phyloP scores from a whole-genome alignment of 2,329 filamentous ascomycete species.

The Botryosphaeria agaves region DNA sequence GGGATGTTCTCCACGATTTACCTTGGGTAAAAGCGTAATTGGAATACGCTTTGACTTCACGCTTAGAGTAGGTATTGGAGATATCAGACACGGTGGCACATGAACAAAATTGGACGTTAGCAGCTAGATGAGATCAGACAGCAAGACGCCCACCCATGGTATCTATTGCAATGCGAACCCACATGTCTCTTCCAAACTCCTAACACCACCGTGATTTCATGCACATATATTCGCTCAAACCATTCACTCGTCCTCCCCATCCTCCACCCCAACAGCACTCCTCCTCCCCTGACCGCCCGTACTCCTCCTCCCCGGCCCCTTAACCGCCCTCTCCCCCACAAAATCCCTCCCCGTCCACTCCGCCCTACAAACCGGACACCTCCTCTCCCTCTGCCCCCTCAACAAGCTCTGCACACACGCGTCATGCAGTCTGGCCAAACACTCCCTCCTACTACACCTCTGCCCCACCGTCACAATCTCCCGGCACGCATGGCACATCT shows the following conservation, averaged over 20 bases:
- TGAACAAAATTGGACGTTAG: too few relatives aligned
- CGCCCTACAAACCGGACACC: conserved; percentile 43
- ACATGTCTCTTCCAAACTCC: too few relatives aligned
- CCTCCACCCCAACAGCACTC: background rate
- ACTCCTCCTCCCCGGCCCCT: background rate
- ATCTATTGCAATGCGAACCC: too few relatives aligned
- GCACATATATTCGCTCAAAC: too few relatives aligned
- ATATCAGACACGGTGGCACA: too few relatives aligned
- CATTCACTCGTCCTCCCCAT: background rate
- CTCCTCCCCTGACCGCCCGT: background rate
- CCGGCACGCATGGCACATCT: conserved; percentile 73
- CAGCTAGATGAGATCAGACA: too few relatives aligned
- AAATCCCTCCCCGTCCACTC: conserved; percentile 33
- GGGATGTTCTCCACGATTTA: too few relatives aligned
- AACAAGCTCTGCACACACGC: conserved; percentile 61
- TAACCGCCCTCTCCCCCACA: conserved; percentile 34
- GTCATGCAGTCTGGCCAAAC: conserved; percentile 56
- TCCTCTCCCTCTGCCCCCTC: conserved; percentile 41
- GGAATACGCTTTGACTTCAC: too few relatives aligned
- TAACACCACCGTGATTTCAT: too few relatives aligned
- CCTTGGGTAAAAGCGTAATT: too few relatives aligned
- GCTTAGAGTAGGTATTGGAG: too few relatives aligned
- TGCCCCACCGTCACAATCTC: conserved; percentile 77
- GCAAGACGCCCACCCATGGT: too few relatives aligned
- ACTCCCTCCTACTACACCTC: conserved; percentile 53